A percentile compares a stretch with the other conserved stretches of the same genome.
These are phyloP conservation scores for Tricharina praecox DNA, from an alignment of 495 filamentous ascomycete genomes.

Conservation along the genomic window DNA sequence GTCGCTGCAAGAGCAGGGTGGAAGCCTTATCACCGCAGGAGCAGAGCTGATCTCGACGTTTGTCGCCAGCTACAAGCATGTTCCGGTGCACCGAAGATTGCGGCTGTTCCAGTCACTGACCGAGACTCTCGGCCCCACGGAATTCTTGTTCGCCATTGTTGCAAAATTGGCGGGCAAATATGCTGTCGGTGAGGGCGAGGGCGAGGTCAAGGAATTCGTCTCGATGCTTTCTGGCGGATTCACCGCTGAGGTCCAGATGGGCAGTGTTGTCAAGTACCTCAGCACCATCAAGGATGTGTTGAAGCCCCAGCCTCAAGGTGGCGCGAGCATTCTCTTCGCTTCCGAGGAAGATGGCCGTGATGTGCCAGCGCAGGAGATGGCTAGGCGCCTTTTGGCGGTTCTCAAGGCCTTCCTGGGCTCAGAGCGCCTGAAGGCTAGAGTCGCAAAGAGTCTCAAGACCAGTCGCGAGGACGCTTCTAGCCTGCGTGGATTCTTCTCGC, in stretches of 20 bases:
- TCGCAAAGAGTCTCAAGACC: conserved; percentile 26
- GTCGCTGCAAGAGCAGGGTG: conserved; percentile 61
- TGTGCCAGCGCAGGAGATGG: conserved; percentile 40
- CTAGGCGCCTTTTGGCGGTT: conserved; percentile 45
- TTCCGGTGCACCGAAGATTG: conserved; percentile 66
- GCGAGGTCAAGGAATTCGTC: conserved; percentile 18
- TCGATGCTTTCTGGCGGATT: conserved; percentile 16
- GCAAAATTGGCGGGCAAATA: conserved; percentile 59
- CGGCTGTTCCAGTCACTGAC: conserved; percentile 66
- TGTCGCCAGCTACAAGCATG: conserved; percentile 83
- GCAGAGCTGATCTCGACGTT: conserved; percentile 82
- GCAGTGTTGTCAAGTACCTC: conserved; percentile 54
- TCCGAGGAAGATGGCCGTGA: conserved; percentile 43
- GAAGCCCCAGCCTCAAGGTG: conserved; percentile 43
- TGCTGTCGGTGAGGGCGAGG: conserved; percentile 34
- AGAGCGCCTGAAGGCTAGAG: conserved; percentile 33
- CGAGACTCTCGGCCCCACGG: conserved; percentile 61
- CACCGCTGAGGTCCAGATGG: conserved; percentile 37
- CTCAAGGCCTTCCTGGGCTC: conserved; percentile 38
- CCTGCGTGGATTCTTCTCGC: conserved; percentile 50
- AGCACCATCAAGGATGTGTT: conserved; percentile 54
- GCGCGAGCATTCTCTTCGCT: conserved; percentile 52
- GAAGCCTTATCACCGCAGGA: conserved; percentile 57
- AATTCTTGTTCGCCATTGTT: conserved; percentile 59
- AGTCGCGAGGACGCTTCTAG: conserved; percentile 34